Evolutionary conservation across 306 rosid species (phyloP), one percentile per base, ranked within the genome.

Genomic region (Canavalia gladiata): DNA sequence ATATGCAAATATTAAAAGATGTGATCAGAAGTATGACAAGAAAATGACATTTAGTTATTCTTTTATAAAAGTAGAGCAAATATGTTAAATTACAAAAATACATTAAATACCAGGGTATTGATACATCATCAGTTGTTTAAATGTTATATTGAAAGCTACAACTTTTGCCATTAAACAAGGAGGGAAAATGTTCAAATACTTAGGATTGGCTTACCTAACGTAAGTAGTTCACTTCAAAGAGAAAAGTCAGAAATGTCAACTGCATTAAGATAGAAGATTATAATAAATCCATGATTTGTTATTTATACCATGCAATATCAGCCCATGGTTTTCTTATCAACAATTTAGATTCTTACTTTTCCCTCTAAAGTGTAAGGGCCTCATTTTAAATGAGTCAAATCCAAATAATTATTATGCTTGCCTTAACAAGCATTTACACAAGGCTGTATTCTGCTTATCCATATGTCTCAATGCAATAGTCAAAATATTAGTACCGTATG

Each of bases 61-160:
- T 59, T 37, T 18, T 58, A 60, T 7, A 2, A 42, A 42, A 42
- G 28, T 39, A 10, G 54, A 74, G 28, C 7, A 51, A 41, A 8
- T 25, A 42, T 74, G 41, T 25, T 2, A 41, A 9, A 47, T 29
- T 7, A 67, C 7, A 68, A 11, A 49, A 28, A 35, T 72, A 57
- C 12, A 8, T 28, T 1, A 5, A 54, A 29, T 7, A 1, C 6
- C 56, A 12, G 34, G 5, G 76, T 35, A 43, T 46, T 3, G 54
- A 67, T 67, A 42, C 55, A 8, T 67, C 73, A 67, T 43, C 54
- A 67, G 12, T 42, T 42, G 46, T 66, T 66, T 1, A 65, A 68
- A 68, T 68, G 74, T 68, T 68, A 43, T 10, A 35, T 35, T 78
- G 6, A 39, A 51, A 42, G 56, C 34, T 55, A 43, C 68, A 18